phyloP scores from a whole-genome alignment of 148 eudicot species.

The Nyssa sinensis region DNA sequence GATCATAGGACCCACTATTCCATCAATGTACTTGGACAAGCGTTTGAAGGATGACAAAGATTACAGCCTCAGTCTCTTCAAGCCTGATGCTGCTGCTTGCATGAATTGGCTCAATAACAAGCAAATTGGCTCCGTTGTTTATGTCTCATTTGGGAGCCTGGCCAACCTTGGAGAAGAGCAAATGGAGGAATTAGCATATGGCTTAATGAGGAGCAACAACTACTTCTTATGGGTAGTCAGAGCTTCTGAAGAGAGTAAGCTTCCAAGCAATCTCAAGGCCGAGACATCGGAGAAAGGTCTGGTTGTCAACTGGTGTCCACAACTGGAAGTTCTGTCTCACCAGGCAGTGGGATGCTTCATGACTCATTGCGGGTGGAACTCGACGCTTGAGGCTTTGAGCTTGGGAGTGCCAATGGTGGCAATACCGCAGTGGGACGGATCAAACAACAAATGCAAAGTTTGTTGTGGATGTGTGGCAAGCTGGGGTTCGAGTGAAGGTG shows the following conservation, averaged over 20 bases:
- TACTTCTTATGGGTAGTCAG: too few relatives aligned
- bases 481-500: too few relatives aligned
- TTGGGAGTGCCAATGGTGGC: too few relatives aligned
- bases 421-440: too few relatives aligned
- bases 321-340: constrained; percentile 13
- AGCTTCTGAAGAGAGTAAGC: constrained; percentile 30
- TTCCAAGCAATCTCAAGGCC: not conserved
- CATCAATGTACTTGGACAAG: constrained; percentile 45
- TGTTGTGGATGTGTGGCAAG: too few relatives aligned
- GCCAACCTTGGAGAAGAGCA: constrained; percentile 34
- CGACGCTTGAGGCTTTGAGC: too few relatives aligned
- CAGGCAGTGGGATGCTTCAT: constrained; percentile 27
- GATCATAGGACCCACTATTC: constrained; percentile 56
- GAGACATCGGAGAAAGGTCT: constrained; percentile 9
- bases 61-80: constrained; percentile 47
- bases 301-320: constrained; percentile 17
- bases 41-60: constrained; percentile 39
- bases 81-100: constrained; percentile 24
- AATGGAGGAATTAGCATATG: constrained; percentile 51
- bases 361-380: too few relatives aligned
- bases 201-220: constrained; percentile 22
- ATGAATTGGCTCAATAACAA: constrained; percentile 48
- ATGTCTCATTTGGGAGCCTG: constrained; percentile 59
- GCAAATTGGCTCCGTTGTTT: constrained; percentile 36
- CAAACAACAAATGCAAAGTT: too few relatives aligned